A percentile compares a stretch with the other conserved stretches of the same genome.
phyloP scores from a whole-genome alignment of 768 basidiomycete species.

The Kwoniella mangroviensis region DNA sequence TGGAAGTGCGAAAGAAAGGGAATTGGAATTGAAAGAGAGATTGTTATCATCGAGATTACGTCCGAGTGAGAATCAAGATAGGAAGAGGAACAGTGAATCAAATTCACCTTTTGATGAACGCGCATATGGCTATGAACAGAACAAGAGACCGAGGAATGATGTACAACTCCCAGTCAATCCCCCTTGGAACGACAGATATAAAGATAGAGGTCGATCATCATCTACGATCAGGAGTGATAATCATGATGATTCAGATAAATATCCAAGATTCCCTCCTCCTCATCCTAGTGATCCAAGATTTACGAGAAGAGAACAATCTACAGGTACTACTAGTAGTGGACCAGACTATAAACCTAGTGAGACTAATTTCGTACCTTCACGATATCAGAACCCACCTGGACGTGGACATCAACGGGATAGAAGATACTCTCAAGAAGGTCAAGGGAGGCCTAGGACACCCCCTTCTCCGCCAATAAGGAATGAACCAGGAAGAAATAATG shows the following conservation, averaged over 20 bases:
- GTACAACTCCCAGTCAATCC: background rate
- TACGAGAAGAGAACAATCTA: background rate
- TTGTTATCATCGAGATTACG: slow-evolving; percentile 5
- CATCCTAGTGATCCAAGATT: slow-evolving; percentile 15
- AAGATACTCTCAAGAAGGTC: background rate
- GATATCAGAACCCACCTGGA: background rate
- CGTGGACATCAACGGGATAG: background rate
- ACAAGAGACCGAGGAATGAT: background rate
- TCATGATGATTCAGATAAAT: too few species aligned
- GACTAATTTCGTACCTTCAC: slow-evolving; percentile 3
- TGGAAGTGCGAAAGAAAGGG: background rate
- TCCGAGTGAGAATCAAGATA: background rate
- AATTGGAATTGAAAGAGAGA: slow-evolving; percentile 19
- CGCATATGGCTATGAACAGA: background rate
- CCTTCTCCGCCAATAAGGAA: background rate
- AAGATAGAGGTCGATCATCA: background rate
- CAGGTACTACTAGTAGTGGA: background rate
- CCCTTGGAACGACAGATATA: slow-evolving; percentile 5
- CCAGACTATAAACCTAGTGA: slow-evolving; percentile 4
- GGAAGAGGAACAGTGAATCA: background rate
- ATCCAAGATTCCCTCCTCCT: slow-evolving; percentile 1
- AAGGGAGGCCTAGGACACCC: background rate
- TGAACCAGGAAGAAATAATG: background rate
- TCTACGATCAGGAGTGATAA: too few species aligned
- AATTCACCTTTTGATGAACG: background rate